phyloP scores from a whole-genome alignment of 257 asterid species.

The Ophiorrhiza pumila region DNA sequence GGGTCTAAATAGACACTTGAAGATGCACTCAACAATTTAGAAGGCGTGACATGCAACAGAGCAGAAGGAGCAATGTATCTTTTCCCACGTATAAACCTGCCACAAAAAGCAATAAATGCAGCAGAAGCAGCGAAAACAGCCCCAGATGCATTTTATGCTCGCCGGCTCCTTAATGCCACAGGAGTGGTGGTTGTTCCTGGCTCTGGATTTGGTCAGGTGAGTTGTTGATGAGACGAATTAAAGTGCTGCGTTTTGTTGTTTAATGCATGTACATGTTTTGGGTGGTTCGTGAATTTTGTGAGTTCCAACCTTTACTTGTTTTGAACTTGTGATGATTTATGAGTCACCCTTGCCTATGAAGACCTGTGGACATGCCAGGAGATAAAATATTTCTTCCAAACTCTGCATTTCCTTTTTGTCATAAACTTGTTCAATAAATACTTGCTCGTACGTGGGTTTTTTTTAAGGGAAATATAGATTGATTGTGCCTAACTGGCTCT shows the following conservation, averaged over 20 bases:
- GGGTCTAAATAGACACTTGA: conserved; percentile 56
- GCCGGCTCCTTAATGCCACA: conserved; percentile 74
- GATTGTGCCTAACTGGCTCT: not conserved
- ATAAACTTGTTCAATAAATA: not conserved
- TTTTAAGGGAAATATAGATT: no score
- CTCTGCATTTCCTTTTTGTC: not conserved
- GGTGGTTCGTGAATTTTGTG: not conserved
- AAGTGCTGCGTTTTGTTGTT: not conserved
- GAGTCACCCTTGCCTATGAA: not conserved
- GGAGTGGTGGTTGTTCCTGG: conserved; percentile 98
- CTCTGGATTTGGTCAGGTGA: conserved; percentile 94
- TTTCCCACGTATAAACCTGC: conserved; percentile 70
- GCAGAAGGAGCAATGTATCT: conserved; percentile 99
- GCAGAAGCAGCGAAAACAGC: conserved; percentile 66
- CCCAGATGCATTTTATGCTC: conserved; percentile 76
- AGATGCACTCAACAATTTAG: conserved; percentile 77
- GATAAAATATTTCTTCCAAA: not conserved
- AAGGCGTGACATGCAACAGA: conserved; percentile 90
- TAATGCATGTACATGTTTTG: not conserved
- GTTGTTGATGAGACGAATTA: not conserved
- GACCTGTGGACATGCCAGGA: not conserved
- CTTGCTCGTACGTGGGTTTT: no score
- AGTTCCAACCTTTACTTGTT: not conserved
- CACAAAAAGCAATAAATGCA: conserved; percentile 79
- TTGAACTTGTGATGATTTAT: not conserved